Conservation (phyloP, 2,329 filamentous ascomycete genomes). For the Simplicillium aogashimaense region DNA sequence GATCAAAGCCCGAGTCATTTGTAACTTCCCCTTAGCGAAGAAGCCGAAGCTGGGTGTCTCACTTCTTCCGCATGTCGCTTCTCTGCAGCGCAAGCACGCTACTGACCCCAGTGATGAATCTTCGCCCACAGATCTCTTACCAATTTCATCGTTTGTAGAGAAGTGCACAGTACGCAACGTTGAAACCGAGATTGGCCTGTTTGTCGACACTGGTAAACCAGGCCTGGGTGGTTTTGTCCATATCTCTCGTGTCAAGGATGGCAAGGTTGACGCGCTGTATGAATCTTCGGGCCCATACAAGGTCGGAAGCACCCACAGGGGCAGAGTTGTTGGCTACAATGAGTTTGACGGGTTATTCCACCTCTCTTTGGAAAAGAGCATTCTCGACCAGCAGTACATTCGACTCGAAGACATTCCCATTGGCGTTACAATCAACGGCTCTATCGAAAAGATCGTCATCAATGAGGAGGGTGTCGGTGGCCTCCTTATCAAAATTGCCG, state of each 20-base stretch:
- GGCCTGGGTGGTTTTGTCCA: conserved; percentile 83
- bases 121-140: conserved; percentile 47
- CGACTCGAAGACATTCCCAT: conserved; percentile 83
- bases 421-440: conserved; percentile 71
- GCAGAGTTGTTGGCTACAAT: conserved; percentile 79
- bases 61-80: conserved; percentile 71
- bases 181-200: conserved; percentile 71
- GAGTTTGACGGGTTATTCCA: conserved; percentile 77
- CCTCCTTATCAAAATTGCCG: conserved; percentile 72
- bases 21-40: conserved; percentile 71
- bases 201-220: conserved; percentile 54
- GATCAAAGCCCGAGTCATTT: conserved; percentile 77
- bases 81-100: conserved; percentile 41
- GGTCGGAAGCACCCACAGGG: conserved; percentile 66
- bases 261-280: conserved; percentile 75
- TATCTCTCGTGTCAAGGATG: conserved; percentile 85
- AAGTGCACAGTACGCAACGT: conserved; percentile 73
- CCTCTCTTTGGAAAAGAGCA: conserved; percentile 69
- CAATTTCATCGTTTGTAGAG: conserved; percentile 67
- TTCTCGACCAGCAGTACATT: conserved; percentile 82
- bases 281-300: conserved; percentile 70
- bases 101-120: conserved; percentile 25
- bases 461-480: conserved; percentile 70
- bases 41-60: conserved; percentile 81
- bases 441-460: conserved; percentile 75